These are phyloP conservation scores for Papilionanthe hybrid DNA, from an alignment of 116 monocot genomes.

Conservation along the genomic window DNA sequence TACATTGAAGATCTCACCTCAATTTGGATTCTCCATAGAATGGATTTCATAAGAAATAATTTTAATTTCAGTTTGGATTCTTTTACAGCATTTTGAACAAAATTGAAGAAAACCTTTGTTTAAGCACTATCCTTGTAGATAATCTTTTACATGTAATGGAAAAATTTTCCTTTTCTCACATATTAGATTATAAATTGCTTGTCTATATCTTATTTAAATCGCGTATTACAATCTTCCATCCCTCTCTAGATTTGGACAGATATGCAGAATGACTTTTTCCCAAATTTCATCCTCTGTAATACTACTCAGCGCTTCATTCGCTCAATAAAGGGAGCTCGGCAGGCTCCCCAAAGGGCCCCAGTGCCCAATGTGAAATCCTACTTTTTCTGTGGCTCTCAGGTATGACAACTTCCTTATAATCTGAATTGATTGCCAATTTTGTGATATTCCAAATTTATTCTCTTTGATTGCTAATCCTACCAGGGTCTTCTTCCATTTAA, in stretches of 20 bases:
- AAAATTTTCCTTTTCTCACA: not conserved
- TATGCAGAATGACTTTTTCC: conserved; percentile 96
- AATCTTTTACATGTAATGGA: not conserved
- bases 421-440: not conserved
- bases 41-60: not conserved
- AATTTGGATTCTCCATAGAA: too few relatives aligned
- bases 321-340: conserved; percentile 45
- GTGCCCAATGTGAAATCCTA: conserved; percentile 52
- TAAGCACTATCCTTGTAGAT: not conserved
- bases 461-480: not conserved
- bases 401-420: conserved; percentile 22
- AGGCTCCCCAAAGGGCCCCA: conserved; percentile 37
- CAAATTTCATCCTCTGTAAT: conserved; percentile 91
- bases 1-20: too few relatives aligned
- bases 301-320: conserved; percentile 93
- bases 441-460: not conserved
- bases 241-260: conserved; percentile 71
- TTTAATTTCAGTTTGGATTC: not conserved
- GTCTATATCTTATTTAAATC: not conserved
- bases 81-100: not conserved
- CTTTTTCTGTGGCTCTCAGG: conserved; percentile 83
- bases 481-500: not conserved
- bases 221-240: not conserved
- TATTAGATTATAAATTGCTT: not conserved
- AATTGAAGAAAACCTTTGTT: not conserved